Evolutionary conservation across 2,329 filamentous ascomycete species (phyloP).

Genomic region (Botrytis paeoniae): DNA sequence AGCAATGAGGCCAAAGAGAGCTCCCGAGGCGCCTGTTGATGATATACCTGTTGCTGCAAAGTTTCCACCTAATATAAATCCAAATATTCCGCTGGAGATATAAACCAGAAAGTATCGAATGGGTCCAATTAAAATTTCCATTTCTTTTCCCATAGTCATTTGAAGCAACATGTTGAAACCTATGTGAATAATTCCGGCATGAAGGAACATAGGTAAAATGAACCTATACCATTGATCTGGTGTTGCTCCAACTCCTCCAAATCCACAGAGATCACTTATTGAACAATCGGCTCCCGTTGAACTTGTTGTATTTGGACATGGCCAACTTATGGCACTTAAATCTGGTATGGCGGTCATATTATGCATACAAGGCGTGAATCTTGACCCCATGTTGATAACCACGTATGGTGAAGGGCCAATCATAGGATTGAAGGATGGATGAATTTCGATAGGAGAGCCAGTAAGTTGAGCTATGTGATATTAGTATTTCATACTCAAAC

Average conservation of each 20-base stretch:
- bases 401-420: conserved; percentile 89
- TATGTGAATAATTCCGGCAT: conserved; percentile 91
- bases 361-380: conserved; percentile 94
- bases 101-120: conserved; percentile 89
- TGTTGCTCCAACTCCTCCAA: conserved; percentile 51
- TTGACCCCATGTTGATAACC: conserved; percentile 94
- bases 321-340: conserved; percentile 56
- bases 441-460: conserved; percentile 52
- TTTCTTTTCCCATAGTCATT: conserved; percentile 83
- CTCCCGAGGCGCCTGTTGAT: conserved; percentile 85
- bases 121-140: conserved; percentile 86
- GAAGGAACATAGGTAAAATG: conserved; percentile 92
- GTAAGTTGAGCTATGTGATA: conserved; percentile 63
- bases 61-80: conserved; percentile 92
- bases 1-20: conserved; percentile 87
- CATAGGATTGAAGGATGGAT: conserved; percentile 92
- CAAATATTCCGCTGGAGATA: conserved; percentile 87
- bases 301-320: conserved; percentile 77
- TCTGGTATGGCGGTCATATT: conserved; percentile 66
- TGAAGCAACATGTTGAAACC: conserved; percentile 93
- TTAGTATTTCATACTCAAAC: conserved; percentile 19
- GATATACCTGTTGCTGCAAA: conserved; percentile 79
- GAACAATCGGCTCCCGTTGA: conserved; percentile 60
- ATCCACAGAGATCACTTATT: conserved; percentile 79
- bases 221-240: conserved; percentile 98